Evolutionary conservation across 1,284 basidiomycete species (phyloP).

Genomic region (Leccinum pachyderme): DNA sequence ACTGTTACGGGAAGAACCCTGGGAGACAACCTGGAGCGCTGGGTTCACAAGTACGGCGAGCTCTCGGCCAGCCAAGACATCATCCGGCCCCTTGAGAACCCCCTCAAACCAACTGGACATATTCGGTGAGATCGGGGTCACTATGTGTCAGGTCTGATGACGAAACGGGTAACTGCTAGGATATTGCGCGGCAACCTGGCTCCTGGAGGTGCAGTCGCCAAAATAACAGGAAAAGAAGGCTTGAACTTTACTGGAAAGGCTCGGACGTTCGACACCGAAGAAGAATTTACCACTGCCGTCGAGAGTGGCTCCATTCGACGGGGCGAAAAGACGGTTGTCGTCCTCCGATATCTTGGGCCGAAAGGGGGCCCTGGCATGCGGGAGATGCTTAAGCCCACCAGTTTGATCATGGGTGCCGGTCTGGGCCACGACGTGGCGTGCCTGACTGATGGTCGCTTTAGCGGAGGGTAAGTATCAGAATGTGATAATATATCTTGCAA

Average conservation of each 20-base stretch:
- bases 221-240: constrained; percentile 94
- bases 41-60: constrained; percentile 77
- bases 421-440: constrained; percentile 87
- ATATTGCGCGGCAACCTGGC: constrained; percentile 87
- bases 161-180: constrained; percentile 37
- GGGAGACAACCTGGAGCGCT: constrained; percentile 85
- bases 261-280: constrained; percentile 81
- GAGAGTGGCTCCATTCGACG: constrained; percentile 78
- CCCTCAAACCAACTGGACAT: constrained; percentile 89
- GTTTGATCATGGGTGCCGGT: constrained; percentile 92
- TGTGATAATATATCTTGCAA: constrained; percentile 3
- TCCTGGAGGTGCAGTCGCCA: constrained; percentile 90
- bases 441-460: constrained; percentile 92
- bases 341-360: constrained; percentile 86
- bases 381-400: constrained; percentile 92
- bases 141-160: constrained; percentile 1
- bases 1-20: constrained; percentile 87
- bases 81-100: constrained; percentile 78
- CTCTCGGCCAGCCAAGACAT: constrained; percentile 74
- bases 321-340: constrained; percentile 88
- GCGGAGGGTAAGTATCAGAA: constrained; percentile 69
- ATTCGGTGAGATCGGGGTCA: constrained; percentile 57
- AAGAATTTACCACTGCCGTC: constrained; percentile 78
- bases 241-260: constrained; percentile 82
- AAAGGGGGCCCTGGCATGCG: constrained; percentile 94